Percentiles rank a stretch among this genome's conserved stretches.
Conservation (phyloP, 768 basidiomycete genomes). For the Hypholoma fasciculare region DNA sequence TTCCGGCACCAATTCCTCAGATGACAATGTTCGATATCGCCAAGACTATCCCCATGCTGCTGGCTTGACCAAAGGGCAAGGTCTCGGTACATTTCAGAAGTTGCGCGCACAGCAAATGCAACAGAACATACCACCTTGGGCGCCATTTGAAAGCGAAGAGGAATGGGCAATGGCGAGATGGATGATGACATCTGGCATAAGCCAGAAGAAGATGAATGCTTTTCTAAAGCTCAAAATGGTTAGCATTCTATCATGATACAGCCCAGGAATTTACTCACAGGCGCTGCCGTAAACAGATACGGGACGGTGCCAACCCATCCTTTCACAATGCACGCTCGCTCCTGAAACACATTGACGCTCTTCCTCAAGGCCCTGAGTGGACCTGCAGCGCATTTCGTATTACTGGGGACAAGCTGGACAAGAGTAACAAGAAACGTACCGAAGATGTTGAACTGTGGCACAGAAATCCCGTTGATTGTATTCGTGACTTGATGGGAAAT, state of each 20-base stretch:
- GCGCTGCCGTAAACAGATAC: too few relatives aligned
- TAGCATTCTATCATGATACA: too few relatives aligned
- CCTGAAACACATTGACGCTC: conserved; percentile 23
- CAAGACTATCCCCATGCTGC: too few relatives aligned
- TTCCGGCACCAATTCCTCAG: too few relatives aligned
- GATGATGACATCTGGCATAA: conserved; percentile 25
- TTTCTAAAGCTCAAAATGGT: conserved; percentile 31
- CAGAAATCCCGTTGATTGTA: conserved; percentile 26
- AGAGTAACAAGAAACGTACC: conserved; percentile 1
- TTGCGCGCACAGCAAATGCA: too few relatives aligned
- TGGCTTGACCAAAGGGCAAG: too few relatives aligned
- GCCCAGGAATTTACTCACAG: too few relatives aligned
- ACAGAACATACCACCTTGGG: too few relatives aligned
- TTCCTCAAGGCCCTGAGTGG: conserved; percentile 25
- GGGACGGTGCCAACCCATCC: conserved; percentile 17
- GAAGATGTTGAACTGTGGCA: conserved; percentile 14
- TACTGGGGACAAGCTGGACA: too few relatives aligned
- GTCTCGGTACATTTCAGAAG: too few relatives aligned
- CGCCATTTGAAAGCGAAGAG: conserved; percentile 28
- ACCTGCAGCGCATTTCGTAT: too few relatives aligned
- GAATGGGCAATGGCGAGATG: conserved; percentile 35
- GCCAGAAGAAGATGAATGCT: conserved; percentile 28
- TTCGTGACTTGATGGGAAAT: conserved; percentile 33
- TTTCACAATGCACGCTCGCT: conserved; percentile 25
- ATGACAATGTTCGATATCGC: too few relatives aligned